These are phyloP conservation scores for Monosporozyma servazzii DNA, from an alignment of 805 yeast species.

Conservation along the genomic window DNA sequence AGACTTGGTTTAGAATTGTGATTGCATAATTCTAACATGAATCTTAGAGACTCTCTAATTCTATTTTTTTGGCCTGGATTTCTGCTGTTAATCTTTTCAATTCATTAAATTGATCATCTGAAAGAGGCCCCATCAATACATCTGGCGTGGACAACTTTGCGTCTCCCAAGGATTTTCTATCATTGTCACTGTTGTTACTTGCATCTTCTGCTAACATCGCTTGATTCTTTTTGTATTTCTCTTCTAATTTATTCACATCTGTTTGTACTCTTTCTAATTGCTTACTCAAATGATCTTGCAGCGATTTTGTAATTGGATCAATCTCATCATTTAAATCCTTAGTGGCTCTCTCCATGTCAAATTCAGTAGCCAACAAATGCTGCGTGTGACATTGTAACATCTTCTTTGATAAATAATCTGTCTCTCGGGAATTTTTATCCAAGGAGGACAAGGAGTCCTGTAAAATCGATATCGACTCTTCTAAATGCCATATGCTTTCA, in stretches of 20 bases:
- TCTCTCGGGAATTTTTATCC: constrained; percentile 13
- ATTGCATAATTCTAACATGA: neutral
- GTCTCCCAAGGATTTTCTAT: constrained; percentile 6
- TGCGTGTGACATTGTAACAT: constrained; percentile 22
- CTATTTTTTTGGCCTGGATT: constrained; percentile 4
- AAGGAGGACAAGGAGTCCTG: constrained; percentile 16
- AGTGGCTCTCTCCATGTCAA: constrained; percentile 28
- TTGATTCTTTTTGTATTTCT: neutral
- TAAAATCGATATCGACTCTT: constrained; percentile 15
- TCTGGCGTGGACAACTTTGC: constrained; percentile 12
- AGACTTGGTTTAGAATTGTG: neutral
- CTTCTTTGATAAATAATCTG: constrained; percentile 16
- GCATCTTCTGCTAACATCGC: neutral
- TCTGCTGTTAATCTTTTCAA: constrained; percentile 19
- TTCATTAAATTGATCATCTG: constrained; percentile 25
- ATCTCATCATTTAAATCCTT: constrained; percentile 27
- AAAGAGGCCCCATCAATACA: constrained; percentile 27
- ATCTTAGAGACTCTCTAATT: neutral
- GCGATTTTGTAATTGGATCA: constrained; percentile 23
- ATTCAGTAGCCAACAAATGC: constrained; percentile 26
- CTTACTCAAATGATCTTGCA: constrained; percentile 22
- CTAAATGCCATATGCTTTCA: constrained; percentile 16
- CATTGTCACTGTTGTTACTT: neutral
- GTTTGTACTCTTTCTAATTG: constrained; percentile 19
- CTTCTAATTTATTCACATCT: constrained; percentile 19